phyloP scores from a whole-genome alignment of 768 basidiomycete genomes.

The Trametes punicea region DNA sequence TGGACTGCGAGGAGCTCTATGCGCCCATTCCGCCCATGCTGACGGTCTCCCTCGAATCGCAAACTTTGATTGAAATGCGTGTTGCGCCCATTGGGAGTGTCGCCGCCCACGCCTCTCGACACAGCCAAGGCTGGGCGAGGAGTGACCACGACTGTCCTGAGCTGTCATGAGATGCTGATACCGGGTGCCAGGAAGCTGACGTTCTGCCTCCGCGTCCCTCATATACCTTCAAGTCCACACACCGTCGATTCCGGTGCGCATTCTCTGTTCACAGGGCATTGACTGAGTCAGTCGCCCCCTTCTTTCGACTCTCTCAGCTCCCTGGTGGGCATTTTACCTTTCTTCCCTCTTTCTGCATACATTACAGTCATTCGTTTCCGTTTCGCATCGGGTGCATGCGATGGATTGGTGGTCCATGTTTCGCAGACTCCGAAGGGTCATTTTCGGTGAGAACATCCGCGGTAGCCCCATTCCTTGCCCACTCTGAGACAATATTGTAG shows the following conservation, averaged over 20 bases:
- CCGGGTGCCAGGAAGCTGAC: slow-evolving; percentile 11
- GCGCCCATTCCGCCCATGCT: background rate
- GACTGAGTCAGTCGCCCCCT: slow-evolving; percentile 30
- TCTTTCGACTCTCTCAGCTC: slow-evolving; percentile 25
- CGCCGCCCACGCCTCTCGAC: slow-evolving; percentile 8
- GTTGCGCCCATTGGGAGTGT: slow-evolving; percentile 8
- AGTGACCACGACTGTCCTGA: slow-evolving; percentile 14
- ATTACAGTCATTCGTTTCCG: slow-evolving; percentile 5
- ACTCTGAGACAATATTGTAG: slow-evolving; percentile 10
- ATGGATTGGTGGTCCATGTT: slow-evolving; percentile 31
- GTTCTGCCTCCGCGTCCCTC: slow-evolving; percentile 10
- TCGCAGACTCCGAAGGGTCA: slow-evolving; percentile 19
- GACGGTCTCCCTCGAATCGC: background rate
- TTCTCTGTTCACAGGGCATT: slow-evolving; percentile 26
- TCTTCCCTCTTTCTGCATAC: slow-evolving; percentile 11
- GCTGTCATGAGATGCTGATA: slow-evolving; percentile 9
- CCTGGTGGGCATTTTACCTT: slow-evolving; percentile 26
- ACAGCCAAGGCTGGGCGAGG: slow-evolving; percentile 6
- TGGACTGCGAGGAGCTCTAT: background rate
- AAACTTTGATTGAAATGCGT: background rate
- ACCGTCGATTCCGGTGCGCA: background rate
- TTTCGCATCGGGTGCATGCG: slow-evolving; percentile 7
- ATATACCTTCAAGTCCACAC: slow-evolving; percentile 12
- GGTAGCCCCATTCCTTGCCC: background rate
- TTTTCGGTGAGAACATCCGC: slow-evolving; percentile 23